These are phyloP conservation scores for Cyphellophora europaea DNA, from an alignment of 2,329 filamentous ascomycete genomes.

Conservation along the genomic window DNA sequence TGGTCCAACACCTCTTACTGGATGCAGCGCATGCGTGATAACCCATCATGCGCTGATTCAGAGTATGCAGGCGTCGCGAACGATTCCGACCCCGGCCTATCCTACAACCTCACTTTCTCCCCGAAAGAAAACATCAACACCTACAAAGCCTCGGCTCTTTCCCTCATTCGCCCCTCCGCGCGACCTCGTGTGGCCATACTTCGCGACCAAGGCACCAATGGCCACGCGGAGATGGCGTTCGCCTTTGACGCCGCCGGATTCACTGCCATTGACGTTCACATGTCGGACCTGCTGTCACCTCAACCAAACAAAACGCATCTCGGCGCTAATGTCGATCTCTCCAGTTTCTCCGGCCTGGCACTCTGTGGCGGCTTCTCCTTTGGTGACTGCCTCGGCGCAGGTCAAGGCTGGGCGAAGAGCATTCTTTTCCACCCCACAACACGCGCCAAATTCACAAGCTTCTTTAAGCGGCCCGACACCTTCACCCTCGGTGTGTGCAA, in stretches of 20 bases:
- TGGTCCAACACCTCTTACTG: slow-evolving; percentile 85
- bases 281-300: slow-evolving; percentile 61
- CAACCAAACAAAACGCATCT: slow-evolving; percentile 33
- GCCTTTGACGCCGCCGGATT: slow-evolving; percentile 89
- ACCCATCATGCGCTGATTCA: slow-evolving; percentile 73
- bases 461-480: slow-evolving; percentile 82
- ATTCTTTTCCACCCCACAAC: slow-evolving; percentile 74
- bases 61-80: slow-evolving; percentile 71
- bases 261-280: slow-evolving; percentile 86
- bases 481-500: slow-evolving; percentile 95
- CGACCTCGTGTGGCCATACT: slow-evolving; percentile 81
- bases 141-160: slow-evolving; percentile 35
- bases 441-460: slow-evolving; percentile 67
- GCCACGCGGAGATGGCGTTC: slow-evolving; percentile 95
- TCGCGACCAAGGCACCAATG: slow-evolving; percentile 91
- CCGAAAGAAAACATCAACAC: slow-evolving; percentile 54
- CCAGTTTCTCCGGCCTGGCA: slow-evolving; percentile 76
- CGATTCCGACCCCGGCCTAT: slow-evolving; percentile 68
- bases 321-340: slow-evolving; percentile 66
- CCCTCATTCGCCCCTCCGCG: slow-evolving; percentile 50
- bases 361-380: slow-evolving; percentile 98
- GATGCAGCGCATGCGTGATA: slow-evolving; percentile 86
- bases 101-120: slow-evolving; percentile 72
- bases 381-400: slow-evolving; percentile 85
- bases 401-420: slow-evolving; percentile 90